Base-by-base conservation (phyloP, 2,329 filamentous ascomycete species). In the Alternaria triticimaculans region DNA sequence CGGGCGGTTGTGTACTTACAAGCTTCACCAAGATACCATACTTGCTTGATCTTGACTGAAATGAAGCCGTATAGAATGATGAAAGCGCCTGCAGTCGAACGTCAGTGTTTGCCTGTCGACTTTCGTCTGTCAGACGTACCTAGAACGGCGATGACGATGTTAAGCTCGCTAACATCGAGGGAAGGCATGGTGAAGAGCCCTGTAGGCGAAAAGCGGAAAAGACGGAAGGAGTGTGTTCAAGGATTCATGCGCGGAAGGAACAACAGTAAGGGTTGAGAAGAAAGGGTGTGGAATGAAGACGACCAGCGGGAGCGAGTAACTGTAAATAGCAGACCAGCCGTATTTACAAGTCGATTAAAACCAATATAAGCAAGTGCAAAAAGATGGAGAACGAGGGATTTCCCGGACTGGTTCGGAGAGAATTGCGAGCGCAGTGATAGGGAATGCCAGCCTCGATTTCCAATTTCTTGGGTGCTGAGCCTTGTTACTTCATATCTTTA, bases 11-110 rank as follows among this genome's bases (percentile, higher is more conserved):
- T 84, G 72, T 72, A 86, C 85, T 71, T 30, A 62, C 60, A 43
- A 23, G 86, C 86, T 78, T 87, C 85, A 18, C 86, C 86, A 6
- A 87, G 77, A 66, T 86, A 87, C 84, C 84, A 87, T 33, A 76
- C 75, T 53, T 81, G 80, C 76, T 87, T 87, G 66, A 87, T 81
- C 73, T 86, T 84, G 23, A 85, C 81, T 2, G 86, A 86, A 6
- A 85, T 78, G 56, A 87, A 68, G 48, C 85, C 85, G 69, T 84
- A 87, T 5, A 82, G 56, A 1, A 86, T 71, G 21, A 82, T 84
- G 69, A 86, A 87, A 9, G 78, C 76, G 50, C 85, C 84, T 83
- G 23, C 33, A 15, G 4, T 30, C 8, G 3, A 23, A 21, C 30
- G 43, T 60, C 18, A 60, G 20, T 43, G 28, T n/a, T 3, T 28